These are phyloP conservation scores for Albophoma yamanashiensis DNA, from an alignment of 2,329 filamentous ascomycete genomes.

Conservation along the genomic window DNA sequence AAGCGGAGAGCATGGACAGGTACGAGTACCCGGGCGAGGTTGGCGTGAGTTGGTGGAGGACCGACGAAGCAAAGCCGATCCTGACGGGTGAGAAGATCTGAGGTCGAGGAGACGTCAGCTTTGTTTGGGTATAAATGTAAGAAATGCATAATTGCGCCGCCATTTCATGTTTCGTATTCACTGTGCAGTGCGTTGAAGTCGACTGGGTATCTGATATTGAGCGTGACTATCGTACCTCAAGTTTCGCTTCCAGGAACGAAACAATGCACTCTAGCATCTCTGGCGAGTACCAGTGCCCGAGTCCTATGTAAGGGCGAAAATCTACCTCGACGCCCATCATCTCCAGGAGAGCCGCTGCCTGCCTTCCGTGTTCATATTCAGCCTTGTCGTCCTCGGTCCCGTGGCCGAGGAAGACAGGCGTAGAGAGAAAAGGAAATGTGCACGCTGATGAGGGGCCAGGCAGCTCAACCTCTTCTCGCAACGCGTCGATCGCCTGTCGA, in stretches of 20 bases:
- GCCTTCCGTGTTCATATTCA: slow-evolving; percentile 20
- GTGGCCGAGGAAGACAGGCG: slow-evolving; percentile 35
- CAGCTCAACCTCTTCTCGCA: slow-evolving; percentile 17
- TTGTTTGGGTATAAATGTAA: background rate
- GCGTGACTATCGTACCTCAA: background rate
- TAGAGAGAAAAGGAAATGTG: slow-evolving; percentile 10
- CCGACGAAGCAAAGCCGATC: slow-evolving; percentile 66
- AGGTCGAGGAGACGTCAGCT: background rate
- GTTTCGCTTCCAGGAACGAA: slow-evolving; percentile 14
- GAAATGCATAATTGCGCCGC: background rate
- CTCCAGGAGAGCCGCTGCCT: slow-evolving; percentile 20
- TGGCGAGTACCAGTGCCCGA: slow-evolving; percentile 34
- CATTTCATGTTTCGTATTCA: background rate
- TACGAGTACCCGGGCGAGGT: slow-evolving; percentile 68
- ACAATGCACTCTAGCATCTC: slow-evolving; percentile 28
- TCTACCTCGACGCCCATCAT: slow-evolving; percentile 21
- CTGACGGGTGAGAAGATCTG: slow-evolving; percentile 48
- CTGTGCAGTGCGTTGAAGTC: no score
- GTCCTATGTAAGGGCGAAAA: slow-evolving; percentile 26
- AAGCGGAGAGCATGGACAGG: slow-evolving; percentile 71
- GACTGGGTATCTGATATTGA: background rate
- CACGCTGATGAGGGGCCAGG: background rate
- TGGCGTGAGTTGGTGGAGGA: slow-evolving; percentile 78
- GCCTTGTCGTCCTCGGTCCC: slow-evolving; percentile 31
- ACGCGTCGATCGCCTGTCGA: slow-evolving; percentile 12